A percentile compares a stretch with the other conserved stretches of the same genome.
phyloP scores from a whole-genome alignment of 805 yeast species.

The Yarrowia osloensis region DNA sequence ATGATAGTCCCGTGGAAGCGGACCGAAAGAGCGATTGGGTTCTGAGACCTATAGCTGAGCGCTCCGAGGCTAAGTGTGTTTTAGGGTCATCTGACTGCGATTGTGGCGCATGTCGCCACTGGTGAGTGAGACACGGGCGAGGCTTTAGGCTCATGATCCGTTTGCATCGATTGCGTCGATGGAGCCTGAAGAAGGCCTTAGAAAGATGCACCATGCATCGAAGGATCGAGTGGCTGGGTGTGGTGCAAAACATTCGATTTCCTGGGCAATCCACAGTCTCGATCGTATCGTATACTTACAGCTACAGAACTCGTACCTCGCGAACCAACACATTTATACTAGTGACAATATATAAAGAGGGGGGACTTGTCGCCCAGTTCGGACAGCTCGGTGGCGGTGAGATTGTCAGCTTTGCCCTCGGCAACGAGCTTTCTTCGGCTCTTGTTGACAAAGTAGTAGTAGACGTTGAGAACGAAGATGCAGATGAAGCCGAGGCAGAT shows the following conservation, averaged over 20 bases:
- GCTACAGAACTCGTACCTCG: too few relatives aligned
- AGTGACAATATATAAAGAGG: constrained; percentile 3
- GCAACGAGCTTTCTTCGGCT: not conserved
- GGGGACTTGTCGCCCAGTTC: constrained; percentile 21
- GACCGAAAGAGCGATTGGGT: not conserved
- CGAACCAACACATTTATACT: too few relatives aligned
- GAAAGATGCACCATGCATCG: not conserved
- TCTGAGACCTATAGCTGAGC: not conserved
- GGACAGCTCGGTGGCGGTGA: not conserved
- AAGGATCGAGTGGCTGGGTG: not conserved
- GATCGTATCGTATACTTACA: too few relatives aligned
- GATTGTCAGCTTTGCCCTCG: not conserved
- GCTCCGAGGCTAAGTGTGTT: not conserved
- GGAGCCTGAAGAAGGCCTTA: not conserved
- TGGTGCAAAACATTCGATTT: too few relatives aligned
- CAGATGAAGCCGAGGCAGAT: constrained; percentile 42
- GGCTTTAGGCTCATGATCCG: not conserved
- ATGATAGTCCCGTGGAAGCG: not conserved
- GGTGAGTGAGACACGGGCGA: not conserved
- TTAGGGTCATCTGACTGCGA: not conserved
- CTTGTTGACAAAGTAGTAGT: not conserved
- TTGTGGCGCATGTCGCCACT: not conserved
- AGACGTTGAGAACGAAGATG: not conserved
- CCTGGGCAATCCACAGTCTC: too few relatives aligned
- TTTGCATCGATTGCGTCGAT: not conserved